Evolutionary conservation across 2,329 filamentous ascomycete species (phyloP), one percentile per base, ranked within the genome.

Genomic region (Microdochium paspali): DNA sequence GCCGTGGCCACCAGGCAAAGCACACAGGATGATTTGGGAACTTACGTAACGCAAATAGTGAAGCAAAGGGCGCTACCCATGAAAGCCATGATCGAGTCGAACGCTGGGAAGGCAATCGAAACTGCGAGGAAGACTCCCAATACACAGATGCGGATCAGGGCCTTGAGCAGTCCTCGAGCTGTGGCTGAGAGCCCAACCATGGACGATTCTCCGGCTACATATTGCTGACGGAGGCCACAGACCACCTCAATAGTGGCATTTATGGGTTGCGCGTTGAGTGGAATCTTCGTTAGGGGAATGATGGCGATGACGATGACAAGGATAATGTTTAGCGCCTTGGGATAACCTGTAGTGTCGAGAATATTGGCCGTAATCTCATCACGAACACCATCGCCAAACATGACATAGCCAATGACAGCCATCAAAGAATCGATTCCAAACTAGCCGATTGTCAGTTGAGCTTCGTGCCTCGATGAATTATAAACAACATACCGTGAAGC

Each of bases 251-350:
- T 66, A 0, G 90, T 96, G 26, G 84, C 84, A 53, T 95, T 79
- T 55, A 97, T 90, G 10, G 91, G 93, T 2, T 90, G 84, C 9
- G 87, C 85, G 62, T 90, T 94, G 30, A 96, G 73, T 0, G 90
- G 90, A n/a, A 96, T 82, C 67, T 98, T 98, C 30, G 91, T 96
- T 46, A 98, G 71, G 1, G 91, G 93, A 53, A 97, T 95, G 61
- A 96, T 90, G 59, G 85, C 85, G 56, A 97, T 87, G 64, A 90
- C 91, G 51, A 87, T 72, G 53, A 89, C 89, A 64, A 96, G 85
- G 54, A 91, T 72, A 44, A 91, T 68, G n/a, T 82, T 88, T 35
- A 95, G 66, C 1, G 71, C 74, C 12, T 77, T 69, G 1, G 91
- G 88, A 61, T 95, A 96, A 47, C 84, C 84, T 5, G 75, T 66